These are phyloP conservation scores for Candida taoyuanica DNA, from an alignment of 805 yeast species.

Conservation along the genomic window DNA sequence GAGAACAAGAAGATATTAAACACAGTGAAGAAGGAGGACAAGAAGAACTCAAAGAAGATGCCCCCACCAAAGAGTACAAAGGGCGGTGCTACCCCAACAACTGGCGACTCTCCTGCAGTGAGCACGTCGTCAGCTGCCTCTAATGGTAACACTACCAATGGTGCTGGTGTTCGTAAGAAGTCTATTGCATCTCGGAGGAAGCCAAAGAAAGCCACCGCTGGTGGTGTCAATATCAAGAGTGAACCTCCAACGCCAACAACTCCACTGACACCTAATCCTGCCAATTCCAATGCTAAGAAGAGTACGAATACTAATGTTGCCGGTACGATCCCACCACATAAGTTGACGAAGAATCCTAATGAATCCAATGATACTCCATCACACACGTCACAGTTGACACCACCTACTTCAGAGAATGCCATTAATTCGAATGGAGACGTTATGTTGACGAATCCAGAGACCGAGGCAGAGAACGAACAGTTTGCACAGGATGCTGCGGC, in stretches of 20 bases:
- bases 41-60: constrained; percentile 17
- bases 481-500: constrained; percentile 1
- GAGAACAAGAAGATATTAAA: constrained; percentile 69
- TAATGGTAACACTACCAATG: constrained; percentile 4
- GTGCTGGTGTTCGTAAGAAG: constrained; percentile 22
- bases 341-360: constrained; percentile 13
- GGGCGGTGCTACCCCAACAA: constrained; percentile 18
- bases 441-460: constrained; percentile 9
- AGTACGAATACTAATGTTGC: background rate
- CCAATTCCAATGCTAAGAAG: constrained; percentile 2
- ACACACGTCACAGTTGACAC: constrained; percentile 24
- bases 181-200: constrained; percentile 18
- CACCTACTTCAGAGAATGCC: constrained; percentile 29
- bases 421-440: constrained; percentile 10
- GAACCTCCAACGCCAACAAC: constrained; percentile 41
- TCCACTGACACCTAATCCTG: constrained; percentile 32
- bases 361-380: constrained; percentile 16
- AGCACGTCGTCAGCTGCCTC: constrained; percentile 21
- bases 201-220: constrained; percentile 15
- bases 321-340: constrained; percentile 11
- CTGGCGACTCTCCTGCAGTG: constrained; percentile 28
- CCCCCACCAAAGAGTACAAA: constrained; percentile 25
- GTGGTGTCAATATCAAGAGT: constrained; percentile 26
- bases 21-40: constrained; percentile 36
- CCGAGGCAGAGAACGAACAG: constrained; percentile 1